These are phyloP conservation scores for Ascochyta koolunga DNA, from an alignment of 2,329 filamentous ascomycete genomes.

Conservation along the genomic window DNA sequence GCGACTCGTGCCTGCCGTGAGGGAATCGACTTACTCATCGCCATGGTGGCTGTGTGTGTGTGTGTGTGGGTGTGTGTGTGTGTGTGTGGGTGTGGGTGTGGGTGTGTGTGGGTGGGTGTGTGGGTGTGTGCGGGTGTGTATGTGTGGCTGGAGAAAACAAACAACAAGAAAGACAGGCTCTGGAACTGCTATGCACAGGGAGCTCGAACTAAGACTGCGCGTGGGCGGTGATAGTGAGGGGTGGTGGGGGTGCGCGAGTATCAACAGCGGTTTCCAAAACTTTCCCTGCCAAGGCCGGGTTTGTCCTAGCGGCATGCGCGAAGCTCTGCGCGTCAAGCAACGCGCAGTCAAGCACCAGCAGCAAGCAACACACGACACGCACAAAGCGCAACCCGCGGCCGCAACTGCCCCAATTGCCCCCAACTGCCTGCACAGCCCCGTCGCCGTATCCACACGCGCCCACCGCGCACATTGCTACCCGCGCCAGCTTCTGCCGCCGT, in stretches of 20 bases:
- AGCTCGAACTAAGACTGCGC: slow-evolving; percentile 6
- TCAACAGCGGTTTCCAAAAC: slow-evolving; percentile 32
- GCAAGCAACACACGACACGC: no score
- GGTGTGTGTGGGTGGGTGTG: not conserved
- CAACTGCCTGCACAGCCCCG: no score
- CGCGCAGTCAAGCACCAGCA: not conserved
- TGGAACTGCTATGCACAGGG: slow-evolving; percentile 6
- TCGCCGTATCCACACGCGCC: not conserved
- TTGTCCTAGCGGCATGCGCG: slow-evolving; percentile 1
- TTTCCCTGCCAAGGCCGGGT: slow-evolving; percentile 33
- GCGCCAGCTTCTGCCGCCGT: no score
- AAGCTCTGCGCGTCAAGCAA: slow-evolving; percentile 10
- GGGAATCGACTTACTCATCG: slow-evolving; percentile 47
- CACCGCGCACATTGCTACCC: not conserved
- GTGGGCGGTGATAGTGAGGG: slow-evolving; percentile 25
- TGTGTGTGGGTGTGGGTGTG: slow-evolving; percentile 15
- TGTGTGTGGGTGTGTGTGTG: not conserved
- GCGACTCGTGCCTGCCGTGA: no score
- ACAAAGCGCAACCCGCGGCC: no score
- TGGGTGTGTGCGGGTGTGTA: slow-evolving; percentile 20
- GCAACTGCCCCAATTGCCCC: no score
- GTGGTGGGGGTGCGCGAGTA: slow-evolving; percentile 38
- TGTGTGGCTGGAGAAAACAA: not conserved
- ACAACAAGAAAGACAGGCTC: slow-evolving; percentile 8
- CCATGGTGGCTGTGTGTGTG: slow-evolving; percentile 34